phyloP scores from a whole-genome alignment of 306 rosid genomes.

The Abrus pulchellus region DNA sequence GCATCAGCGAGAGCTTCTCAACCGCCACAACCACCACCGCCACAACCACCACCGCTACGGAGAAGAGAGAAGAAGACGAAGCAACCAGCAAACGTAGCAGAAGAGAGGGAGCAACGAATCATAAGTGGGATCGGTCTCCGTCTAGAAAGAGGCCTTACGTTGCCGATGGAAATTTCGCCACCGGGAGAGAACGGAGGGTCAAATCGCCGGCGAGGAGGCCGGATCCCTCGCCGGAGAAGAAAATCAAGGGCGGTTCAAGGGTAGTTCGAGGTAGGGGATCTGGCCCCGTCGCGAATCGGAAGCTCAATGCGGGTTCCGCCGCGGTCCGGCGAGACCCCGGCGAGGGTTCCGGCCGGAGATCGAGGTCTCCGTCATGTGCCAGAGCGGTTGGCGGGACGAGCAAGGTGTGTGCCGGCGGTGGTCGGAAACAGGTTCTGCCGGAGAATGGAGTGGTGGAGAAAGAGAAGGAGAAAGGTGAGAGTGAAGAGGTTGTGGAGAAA shows the following conservation, averaged over 20 bases:
- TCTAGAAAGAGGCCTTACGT: constrained; percentile 65
- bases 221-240: constrained; percentile 68
- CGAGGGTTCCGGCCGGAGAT: constrained; percentile 64
- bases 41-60: constrained; percentile 62
- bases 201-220: constrained; percentile 55
- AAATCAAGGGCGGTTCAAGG: constrained; percentile 47
- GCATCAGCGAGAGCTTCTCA: constrained; percentile 74
- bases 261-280: constrained; percentile 63
- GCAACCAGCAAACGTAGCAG: constrained; percentile 68
- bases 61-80: constrained; percentile 81
- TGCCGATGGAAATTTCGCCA: constrained; percentile 45
- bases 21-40: constrained; percentile 59
- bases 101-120: constrained; percentile 54
- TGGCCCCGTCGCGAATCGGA: constrained; percentile 54
- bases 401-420: constrained; percentile 25
- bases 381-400: constrained; percentile 50
- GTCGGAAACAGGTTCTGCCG: constrained; percentile 51
- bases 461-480: constrained; percentile 6
- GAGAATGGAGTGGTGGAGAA: background rate
- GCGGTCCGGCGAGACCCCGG: constrained; percentile 60
- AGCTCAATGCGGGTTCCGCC: constrained; percentile 46
- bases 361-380: constrained; percentile 82
- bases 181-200: constrained; percentile 57
- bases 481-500: constrained; percentile 44
- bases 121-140: constrained; percentile 53